Evolutionary conservation across 805 yeast species (phyloP), one percentile per base, ranked within the genome.

Genomic region (Cyberlindnera meyerae): DNA sequence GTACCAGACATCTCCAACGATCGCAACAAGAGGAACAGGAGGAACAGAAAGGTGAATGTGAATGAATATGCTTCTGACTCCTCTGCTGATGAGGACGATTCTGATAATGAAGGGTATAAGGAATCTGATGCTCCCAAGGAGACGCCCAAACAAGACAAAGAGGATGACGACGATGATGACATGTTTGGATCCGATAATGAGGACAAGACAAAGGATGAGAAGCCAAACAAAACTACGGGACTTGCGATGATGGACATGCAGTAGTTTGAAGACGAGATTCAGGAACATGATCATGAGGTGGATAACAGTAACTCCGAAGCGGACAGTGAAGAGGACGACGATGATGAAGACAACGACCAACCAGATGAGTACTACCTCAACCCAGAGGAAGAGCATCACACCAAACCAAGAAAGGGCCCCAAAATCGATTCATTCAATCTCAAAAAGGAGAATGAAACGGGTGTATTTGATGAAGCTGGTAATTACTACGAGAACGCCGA

Each of bases 361-460:
- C 38, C 25, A 4, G 36, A 37, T 12, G 44, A 33, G 38, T 51
- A 48, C n/a, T 50, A 34, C 29, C 33, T 46, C 5, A 47, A 42
- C 18, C 54, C 34, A 17, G 57, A 49, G 25, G 22, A 36, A n/a
- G 38, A 43, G 25, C 37, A 29, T 24, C 31, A 54, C 51, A 27
- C 21, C 1, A 26, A 18, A 24, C 42, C 46, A 3, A 36, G 17
- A 14, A 29, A 36, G 7, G 53, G 40, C 11, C 63, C 79, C 1
- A 70, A 71, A 42, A 41, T 83, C 3, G 89, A 82, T 40, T 73
- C 83, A 0, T 83, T 83, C 57, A 70, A 75, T 52, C 55, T 83
- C 29, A 57, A 68, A 17, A 63, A 72, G 14, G 90, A 83, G 47
- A 56, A 63, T 29, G 69, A 69, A 36, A 75, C 71, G 31, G 90